Evolutionary conservation across 108 stramenopile species (phyloP).

Genomic region (Bacterosira constricta): DNA sequence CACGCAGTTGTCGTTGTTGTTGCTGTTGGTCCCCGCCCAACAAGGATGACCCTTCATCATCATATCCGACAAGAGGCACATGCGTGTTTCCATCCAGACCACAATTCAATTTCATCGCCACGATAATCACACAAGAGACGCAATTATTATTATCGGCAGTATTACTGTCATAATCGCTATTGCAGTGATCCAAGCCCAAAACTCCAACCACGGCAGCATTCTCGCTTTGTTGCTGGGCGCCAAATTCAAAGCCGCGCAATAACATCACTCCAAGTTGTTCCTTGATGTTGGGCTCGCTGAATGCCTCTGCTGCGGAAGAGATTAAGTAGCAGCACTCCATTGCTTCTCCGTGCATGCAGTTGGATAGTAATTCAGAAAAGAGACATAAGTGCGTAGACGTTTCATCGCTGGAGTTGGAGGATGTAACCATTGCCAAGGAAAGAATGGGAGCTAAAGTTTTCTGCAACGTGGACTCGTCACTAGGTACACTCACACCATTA

Average conservation of each 20-base stretch:
- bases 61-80: slow-evolving; percentile 24
- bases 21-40: background rate
- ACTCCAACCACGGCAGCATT: background rate
- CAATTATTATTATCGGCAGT: too few species aligned
- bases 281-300: slow-evolving; percentile 27
- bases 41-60: background rate
- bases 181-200: slow-evolving; percentile 39
- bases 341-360: slow-evolving; percentile 41
- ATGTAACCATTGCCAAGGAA: background rate
- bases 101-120: slow-evolving; percentile 26
- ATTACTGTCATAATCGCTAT: background rate
- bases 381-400: slow-evolving; percentile 21
- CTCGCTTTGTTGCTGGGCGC: background rate
- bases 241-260: slow-evolving; percentile 20
- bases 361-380: slow-evolving; percentile 28
- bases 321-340: slow-evolving; percentile 31
- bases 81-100: slow-evolving; percentile 42
- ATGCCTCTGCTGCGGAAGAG: slow-evolving; percentile 25
- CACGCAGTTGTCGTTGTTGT: too few species aligned
- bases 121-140: slow-evolving; percentile 17
- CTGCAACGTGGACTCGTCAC: slow-evolving; percentile 13
- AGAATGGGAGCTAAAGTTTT: slow-evolving; percentile 30
- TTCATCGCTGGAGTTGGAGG: background rate
- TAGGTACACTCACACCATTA: background rate
- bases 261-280: slow-evolving; percentile 21